Evolutionary conservation across 148 eudicot species (phyloP), one percentile per base, ranked within the genome.

Genomic region (Spergularia marina): DNA sequence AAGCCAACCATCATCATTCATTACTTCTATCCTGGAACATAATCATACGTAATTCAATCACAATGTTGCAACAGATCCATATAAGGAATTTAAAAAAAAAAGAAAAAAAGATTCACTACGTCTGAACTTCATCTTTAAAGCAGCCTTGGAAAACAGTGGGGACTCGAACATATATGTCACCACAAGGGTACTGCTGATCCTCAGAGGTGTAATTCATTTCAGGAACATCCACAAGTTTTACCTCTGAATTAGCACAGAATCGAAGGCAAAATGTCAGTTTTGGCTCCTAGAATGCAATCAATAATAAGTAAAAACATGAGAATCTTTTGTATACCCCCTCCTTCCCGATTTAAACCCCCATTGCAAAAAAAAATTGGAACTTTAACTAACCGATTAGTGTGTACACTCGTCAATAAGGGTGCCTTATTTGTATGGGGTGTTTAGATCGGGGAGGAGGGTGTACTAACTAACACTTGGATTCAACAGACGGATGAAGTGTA

Each of bases 191-290:
- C 18, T 95, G 98, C 83, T 88, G 94, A 84, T 94, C 98, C 67
- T 88, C 98, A 74, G 97, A 91, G 56, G 91, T 89, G 79, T 94
- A 94, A 82, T 86, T 89, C 98, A 94, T 94, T 79, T 91, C 98
- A 63, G 97, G 97, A 72, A 94, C 97, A 75, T 94, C 98, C 74
- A 90, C 95, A 75, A 94, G 93, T 89, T 94, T 94, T 74, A 94
- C 83, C 84, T 94, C 98, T 94, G 89, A 68, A 85, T 76, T 68
- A 51, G 56, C 41, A 77, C 71, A 83, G 78, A 16, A 4, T 53
- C 8, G 40, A 65, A 59, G 58, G 66, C 17, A 49, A 63, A 18
- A 47, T 39, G 73, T 66, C 56, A 71, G n/a, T 21, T 39, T 18
- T 30, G 41, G 23, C 62, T 55, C n/a, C 25, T 59, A 39, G 12